Percentiles rank a stretch among this genome's conserved stretches.
These are phyloP conservation scores for Fagopyrum tataricum DNA, from an alignment of 148 eudicot species.

Conservation along the genomic window DNA sequence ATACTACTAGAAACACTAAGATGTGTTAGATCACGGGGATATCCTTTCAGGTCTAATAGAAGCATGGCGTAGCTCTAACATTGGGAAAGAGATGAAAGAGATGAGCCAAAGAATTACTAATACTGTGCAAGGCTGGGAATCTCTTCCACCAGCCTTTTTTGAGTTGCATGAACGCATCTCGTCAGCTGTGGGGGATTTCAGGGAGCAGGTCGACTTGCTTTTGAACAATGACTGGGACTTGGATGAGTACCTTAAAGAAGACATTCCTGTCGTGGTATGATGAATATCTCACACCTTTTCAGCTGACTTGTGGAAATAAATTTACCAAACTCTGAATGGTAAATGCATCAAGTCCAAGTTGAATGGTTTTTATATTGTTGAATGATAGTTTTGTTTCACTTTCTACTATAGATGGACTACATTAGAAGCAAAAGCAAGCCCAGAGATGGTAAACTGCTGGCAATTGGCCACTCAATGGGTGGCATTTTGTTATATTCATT, in stretches of 20 bases:
- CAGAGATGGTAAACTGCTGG: slow-evolving; percentile 49
- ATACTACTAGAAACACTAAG: neutral
- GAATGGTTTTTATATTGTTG: neutral
- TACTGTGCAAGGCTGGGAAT: slow-evolving; percentile 27
- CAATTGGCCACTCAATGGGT: slow-evolving; percentile 76
- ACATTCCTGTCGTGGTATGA: slow-evolving; percentile 59
- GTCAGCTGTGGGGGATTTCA: slow-evolving; percentile 29
- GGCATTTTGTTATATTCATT: slow-evolving; percentile 62
- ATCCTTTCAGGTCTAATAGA: slow-evolving; percentile 26
- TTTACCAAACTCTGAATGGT: neutral
- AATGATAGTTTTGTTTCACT: neutral
- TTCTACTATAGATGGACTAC: slow-evolving; percentile 41
- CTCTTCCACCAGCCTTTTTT: slow-evolving; percentile 23
- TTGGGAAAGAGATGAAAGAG: slow-evolving; percentile 22
- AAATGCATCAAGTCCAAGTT: neutral
- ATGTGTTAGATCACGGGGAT: neutral
- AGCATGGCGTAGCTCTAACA: slow-evolving; percentile 18
- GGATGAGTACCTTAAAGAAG: slow-evolving; percentile 48
- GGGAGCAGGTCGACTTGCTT: slow-evolving; percentile 36
- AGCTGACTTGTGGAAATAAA: neutral
- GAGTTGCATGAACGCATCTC: slow-evolving; percentile 25
- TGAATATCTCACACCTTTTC: neutral
- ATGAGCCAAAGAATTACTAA: slow-evolving; percentile 23
- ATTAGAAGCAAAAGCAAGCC: slow-evolving; percentile 41
- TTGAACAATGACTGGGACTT: slow-evolving; percentile 51